These are phyloP conservation scores for Melocanna baccifera DNA, from an alignment of 176 grass and related monocot species.

Conservation along the genomic window DNA sequence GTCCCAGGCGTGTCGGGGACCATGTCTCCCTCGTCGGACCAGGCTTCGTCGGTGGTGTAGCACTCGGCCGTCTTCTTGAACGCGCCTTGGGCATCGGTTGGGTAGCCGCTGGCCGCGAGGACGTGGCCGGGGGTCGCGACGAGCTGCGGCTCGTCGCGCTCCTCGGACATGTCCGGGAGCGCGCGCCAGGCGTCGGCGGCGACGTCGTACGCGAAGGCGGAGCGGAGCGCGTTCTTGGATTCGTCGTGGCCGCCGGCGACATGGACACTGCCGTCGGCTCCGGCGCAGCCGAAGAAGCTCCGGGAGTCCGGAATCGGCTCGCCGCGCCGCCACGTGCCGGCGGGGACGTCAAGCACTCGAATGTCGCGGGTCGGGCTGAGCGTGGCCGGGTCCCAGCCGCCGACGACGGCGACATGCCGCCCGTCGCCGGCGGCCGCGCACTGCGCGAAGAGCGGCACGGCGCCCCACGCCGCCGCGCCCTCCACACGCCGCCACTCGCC, in stretches of 20 bases:
- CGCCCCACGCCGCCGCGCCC: slow-evolving; percentile 5
- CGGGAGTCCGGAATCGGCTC: slow-evolving; percentile 28
- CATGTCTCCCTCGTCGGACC: slow-evolving; percentile 39
- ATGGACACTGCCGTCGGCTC: slow-evolving; percentile 1
- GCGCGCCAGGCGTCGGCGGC: slow-evolving; percentile 40
- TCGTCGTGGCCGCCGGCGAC: slow-evolving; percentile 58
- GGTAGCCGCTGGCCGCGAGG: slow-evolving; percentile 57
- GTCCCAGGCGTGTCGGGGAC: background rate
- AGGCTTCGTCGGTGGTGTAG: slow-evolving; percentile 19
- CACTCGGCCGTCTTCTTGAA: slow-evolving; percentile 49
- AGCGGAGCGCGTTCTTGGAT: slow-evolving; percentile 58
- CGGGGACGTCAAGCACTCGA: slow-evolving; percentile 32
- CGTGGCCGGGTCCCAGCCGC: slow-evolving; percentile 52
- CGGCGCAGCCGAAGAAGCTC: slow-evolving; percentile 59
- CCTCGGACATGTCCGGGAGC: slow-evolving; percentile 54
- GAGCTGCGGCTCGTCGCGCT: slow-evolving; percentile 65
- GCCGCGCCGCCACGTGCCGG: slow-evolving; percentile 45
- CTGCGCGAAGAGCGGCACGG: slow-evolving; percentile 42
- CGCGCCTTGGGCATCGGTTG: slow-evolving; percentile 45
- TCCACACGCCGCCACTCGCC: slow-evolving; percentile 42
- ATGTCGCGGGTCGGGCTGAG: slow-evolving; percentile 35
- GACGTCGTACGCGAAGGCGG: slow-evolving; percentile 44
- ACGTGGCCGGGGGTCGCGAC: slow-evolving; percentile 8
- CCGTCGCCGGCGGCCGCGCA: slow-evolving; percentile 39
- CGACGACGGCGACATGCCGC: slow-evolving; percentile 36